phyloP scores from a whole-genome alignment of 139 green algal species.

The Haematococcus lacustris region DNA sequence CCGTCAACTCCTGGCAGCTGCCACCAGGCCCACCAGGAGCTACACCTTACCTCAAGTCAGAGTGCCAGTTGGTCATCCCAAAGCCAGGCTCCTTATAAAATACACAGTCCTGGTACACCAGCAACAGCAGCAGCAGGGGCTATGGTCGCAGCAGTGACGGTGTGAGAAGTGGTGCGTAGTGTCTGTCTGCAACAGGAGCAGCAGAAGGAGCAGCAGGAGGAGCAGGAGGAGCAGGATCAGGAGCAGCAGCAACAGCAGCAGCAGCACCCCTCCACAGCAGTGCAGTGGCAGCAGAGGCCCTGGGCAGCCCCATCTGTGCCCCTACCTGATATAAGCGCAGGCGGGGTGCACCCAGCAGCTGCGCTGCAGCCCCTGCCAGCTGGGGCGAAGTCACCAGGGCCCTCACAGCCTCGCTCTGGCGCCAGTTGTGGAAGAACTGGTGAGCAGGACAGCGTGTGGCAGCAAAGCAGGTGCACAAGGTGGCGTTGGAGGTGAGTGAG shows the following conservation, averaged over 20 bases:
- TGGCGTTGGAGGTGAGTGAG: background rate
- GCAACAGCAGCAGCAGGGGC: background rate
- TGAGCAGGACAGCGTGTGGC: background rate
- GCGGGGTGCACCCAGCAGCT: background rate
- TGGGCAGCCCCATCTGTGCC: background rate
- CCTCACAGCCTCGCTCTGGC: background rate
- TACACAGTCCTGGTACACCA: slow-evolving; percentile 30
- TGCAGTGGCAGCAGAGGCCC: background rate
- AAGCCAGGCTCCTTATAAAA: slow-evolving; percentile 58
- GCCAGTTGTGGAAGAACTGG: background rate
- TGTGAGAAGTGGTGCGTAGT: no score
- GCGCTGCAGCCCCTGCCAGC: background rate
- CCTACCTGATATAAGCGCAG: background rate
- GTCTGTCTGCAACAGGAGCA: no score
- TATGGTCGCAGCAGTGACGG: no score
- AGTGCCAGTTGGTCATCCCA: slow-evolving; percentile 57
- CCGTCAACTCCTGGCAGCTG: background rate
- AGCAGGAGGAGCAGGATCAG: no score
- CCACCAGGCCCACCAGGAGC: background rate
- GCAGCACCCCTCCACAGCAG: background rate
- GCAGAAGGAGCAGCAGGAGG: no score
- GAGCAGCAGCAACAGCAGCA: background rate
- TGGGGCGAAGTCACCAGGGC: background rate
- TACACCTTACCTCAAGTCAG: slow-evolving; percentile 22
- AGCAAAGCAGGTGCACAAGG: background rate